A percentile compares a stretch with the other conserved stretches of the same genome.
Evolutionary conservation across 78 protist species (phyloP).

Genomic region (Speleostelium caveatum): DNA sequence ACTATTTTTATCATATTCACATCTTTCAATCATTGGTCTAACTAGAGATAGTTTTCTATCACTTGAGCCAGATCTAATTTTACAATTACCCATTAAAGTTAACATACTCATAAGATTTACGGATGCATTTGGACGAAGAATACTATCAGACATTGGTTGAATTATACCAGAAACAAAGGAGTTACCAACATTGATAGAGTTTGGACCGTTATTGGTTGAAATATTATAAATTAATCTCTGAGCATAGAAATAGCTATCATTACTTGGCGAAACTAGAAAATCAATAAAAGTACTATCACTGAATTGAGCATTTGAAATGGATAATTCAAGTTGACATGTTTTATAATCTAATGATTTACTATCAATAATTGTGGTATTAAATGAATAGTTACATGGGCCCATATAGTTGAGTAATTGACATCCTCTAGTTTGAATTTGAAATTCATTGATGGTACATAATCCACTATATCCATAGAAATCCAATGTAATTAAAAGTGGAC

Average conservation of each 20-base stretch:
- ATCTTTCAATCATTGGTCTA: conserved; percentile 65
- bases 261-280: conserved; percentile 15
- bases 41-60: conserved; percentile 22
- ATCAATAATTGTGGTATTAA: neutral
- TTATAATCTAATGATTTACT: neutral
- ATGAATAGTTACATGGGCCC: conserved; percentile 35
- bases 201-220: conserved; percentile 13
- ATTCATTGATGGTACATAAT: conserved; percentile 2
- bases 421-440: neutral
- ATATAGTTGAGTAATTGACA: conserved; percentile 58
- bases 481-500: conserved; percentile 17
- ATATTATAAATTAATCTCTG: conserved; percentile 60
- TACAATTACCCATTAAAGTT: conserved; percentile 57
- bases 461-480: conserved; percentile 59
- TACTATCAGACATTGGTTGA: conserved; percentile 47
- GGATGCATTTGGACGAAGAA: conserved; percentile 25
- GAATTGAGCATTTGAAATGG: conserved; percentile 9
- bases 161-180: conserved; percentile 52
- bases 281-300: conserved; percentile 21
- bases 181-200: conserved; percentile 25
- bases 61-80: conserved; percentile 12
- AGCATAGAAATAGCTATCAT: conserved; percentile 35
- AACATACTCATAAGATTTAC: conserved; percentile 52
- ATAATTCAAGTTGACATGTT: conserved; percentile 18
- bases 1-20: conserved; percentile 13